Evolutionary conservation across 2,329 filamentous ascomycete species (phyloP).

Genomic region (Epichloe bromicola): DNA sequence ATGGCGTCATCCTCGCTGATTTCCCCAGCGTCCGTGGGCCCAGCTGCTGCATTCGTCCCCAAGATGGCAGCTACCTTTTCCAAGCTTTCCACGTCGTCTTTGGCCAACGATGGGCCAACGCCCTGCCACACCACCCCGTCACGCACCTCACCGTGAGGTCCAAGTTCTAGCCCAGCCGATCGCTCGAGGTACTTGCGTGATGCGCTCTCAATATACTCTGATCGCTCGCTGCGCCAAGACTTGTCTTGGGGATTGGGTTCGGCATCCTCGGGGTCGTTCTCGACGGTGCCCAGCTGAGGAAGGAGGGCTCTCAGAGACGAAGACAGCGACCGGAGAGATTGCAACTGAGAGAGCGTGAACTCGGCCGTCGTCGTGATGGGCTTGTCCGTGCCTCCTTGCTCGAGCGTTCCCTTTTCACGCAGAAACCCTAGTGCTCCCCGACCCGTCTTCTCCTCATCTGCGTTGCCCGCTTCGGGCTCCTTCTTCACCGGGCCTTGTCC

Average conservation of each 20-base stretch:
- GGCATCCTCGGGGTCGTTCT: neutral
- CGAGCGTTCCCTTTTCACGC: constrained; percentile 36
- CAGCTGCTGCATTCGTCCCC: constrained; percentile 12
- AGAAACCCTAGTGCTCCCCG: constrained; percentile 40
- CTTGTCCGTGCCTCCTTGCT: constrained; percentile 35
- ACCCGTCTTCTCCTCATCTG: neutral
- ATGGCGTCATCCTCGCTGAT: constrained; percentile 10
- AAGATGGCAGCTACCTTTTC: constrained; percentile 37
- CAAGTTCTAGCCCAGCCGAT: constrained; percentile 53
- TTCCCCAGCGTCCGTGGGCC: neutral
- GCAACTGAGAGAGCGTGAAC: constrained; percentile 74
- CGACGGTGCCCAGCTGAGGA: constrained; percentile 38
- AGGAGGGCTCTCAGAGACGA: constrained; percentile 48
- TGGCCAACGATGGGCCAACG: constrained; percentile 33
- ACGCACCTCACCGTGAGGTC: constrained; percentile 44
- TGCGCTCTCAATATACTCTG: constrained; percentile 73
- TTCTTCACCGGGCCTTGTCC: constrained; percentile 8
- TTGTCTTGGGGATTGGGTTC: constrained; percentile 22
- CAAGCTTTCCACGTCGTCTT: constrained; percentile 43
- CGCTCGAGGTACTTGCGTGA: constrained; percentile 65
- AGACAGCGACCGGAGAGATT: constrained; percentile 58
- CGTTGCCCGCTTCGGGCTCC: constrained; percentile 1
- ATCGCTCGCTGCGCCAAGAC: constrained; percentile 55
- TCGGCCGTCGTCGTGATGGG: constrained; percentile 58
- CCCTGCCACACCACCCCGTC: constrained; percentile 55